Evolutionary conservation across 2,329 filamentous ascomycete species (phyloP), one percentile per base, ranked within the genome.

Genomic region (Trichophyton equinum): DNA sequence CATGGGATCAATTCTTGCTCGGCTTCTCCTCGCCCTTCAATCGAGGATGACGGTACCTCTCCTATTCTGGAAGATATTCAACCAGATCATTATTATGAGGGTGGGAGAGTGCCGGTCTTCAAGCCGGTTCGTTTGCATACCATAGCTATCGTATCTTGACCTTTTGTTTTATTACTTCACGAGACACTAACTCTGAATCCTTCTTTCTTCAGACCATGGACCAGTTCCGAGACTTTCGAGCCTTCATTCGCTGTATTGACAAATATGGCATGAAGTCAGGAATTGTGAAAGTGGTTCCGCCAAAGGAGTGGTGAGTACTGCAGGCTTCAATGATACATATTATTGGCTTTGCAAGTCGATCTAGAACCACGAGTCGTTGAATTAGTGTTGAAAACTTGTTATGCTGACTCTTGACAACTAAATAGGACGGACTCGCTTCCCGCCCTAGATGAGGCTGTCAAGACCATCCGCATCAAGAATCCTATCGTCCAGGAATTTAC

Each of bases 401-500:
- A 40, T 22, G 44, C 40, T 42, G 22, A 38, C 55, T 38, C 55
- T n/a, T 57, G 30, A 22, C 38, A 20, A 59, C 22, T 38, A 15
- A 33, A 60, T 62, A 86, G 84, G 84, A 76, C 78, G 68, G 84
- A 91, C 65, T 80, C 84, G 27, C 85, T 94, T 42, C 88, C 89
- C 15, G 79, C 82, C 42, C 83, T 96, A 64, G 85, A 94, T 70
- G 88, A 96, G 68, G 81, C 90, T 58, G 83, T 99, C 65, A 97
- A 96, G 76, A 86, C 87, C 64, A 89, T 99, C 73, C 87, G 86
- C 70, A 91, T 99, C 69, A 92, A 92, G 74, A 95, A 99, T 66
- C 94, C 94, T 2, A 97, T 99, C 72, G 96, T 91, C 71, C 94
- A 99, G 74, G 94, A 99, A 69, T 99, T 99, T 68, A 92, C 95